phyloP scores from a whole-genome alignment of 1,139 yeast genomes.

The Hyphopichia buzzinii region DNA sequence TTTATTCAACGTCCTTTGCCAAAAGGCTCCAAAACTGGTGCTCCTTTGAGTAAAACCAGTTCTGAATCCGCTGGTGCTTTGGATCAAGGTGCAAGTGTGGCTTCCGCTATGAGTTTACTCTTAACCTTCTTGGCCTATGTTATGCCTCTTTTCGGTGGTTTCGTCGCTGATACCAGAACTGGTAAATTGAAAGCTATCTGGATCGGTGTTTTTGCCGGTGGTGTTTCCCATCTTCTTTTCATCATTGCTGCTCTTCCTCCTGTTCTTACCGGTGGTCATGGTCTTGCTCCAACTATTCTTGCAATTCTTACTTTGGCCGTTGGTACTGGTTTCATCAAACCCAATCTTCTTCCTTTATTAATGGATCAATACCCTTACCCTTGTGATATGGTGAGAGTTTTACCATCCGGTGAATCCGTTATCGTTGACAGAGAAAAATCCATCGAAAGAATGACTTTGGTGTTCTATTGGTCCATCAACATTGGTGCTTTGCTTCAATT shows the following conservation, averaged over 20 bases:
- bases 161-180: slow-evolving; percentile 37
- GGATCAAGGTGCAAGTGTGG: slow-evolving; percentile 35
- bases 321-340: slow-evolving; percentile 49
- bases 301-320: slow-evolving; percentile 39
- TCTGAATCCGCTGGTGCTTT: slow-evolving; percentile 40
- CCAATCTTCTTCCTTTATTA: slow-evolving; percentile 50
- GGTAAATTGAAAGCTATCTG: slow-evolving; percentile 44
- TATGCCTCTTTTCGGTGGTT: slow-evolving; percentile 45
- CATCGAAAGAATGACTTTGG: slow-evolving; percentile 69
- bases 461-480: slow-evolving; percentile 79
- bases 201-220: slow-evolving; percentile 39
- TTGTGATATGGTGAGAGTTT: slow-evolving; percentile 56
- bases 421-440: slow-evolving; percentile 71
- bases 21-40: slow-evolving; percentile 46
- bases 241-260: slow-evolving; percentile 41
- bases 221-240: slow-evolving; percentile 37
- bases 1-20: slow-evolving; percentile 51
- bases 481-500: slow-evolving; percentile 76
- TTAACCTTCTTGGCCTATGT: slow-evolving; percentile 42
- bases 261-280: slow-evolving; percentile 33
- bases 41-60: slow-evolving; percentile 28
- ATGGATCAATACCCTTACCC: slow-evolving; percentile 54
- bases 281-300: slow-evolving; percentile 32
- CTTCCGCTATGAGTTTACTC: slow-evolving; percentile 39
- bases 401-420: slow-evolving; percentile 63